Evolutionary conservation across 495 filamentous ascomycete genomes (phyloP).

Genomic region (Penicillium diatomitis): DNA sequence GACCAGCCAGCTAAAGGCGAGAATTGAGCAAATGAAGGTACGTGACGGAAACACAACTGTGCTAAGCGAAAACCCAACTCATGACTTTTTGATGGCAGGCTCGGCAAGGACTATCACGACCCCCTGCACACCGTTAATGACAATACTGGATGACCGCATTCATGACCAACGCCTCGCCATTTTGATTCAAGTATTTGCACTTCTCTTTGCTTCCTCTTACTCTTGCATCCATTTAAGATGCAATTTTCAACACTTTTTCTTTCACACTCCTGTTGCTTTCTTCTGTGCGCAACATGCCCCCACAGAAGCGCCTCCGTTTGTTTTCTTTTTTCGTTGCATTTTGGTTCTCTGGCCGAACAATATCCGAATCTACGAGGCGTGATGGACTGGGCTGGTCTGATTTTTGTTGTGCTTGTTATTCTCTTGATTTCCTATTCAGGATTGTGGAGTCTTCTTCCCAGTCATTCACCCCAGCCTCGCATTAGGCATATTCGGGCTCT

Average conservation of each 20-base stretch:
- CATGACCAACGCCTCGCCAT: conserved; percentile 12
- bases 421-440: too few species aligned
- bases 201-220: conserved; percentile 10
- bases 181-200: conserved; percentile 7
- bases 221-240: conserved; percentile 8
- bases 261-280: too few species aligned
- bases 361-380: too few species aligned
- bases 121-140: conserved; percentile 31
- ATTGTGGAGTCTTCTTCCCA: too few species aligned
- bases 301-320: too few species aligned
- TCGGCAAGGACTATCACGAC: conserved; percentile 37
- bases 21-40: conserved; percentile 87
- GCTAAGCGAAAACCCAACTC: neutral
- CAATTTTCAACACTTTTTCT: neutral
- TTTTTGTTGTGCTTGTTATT: too few species aligned
- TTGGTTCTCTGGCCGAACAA: too few species aligned
- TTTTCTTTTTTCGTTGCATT: too few species aligned
- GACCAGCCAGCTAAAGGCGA: conserved; percentile 89
- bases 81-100: conserved; percentile 17
- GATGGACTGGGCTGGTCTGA: too few species aligned
- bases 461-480: too few species aligned
- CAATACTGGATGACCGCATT: conserved; percentile 14
- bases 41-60: conserved; percentile 6
- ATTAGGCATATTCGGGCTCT: too few species aligned
- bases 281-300: too few species aligned